Base-by-base conservation (phyloP, 129 eudicot species). In the Centaurea solstitialis region DNA sequence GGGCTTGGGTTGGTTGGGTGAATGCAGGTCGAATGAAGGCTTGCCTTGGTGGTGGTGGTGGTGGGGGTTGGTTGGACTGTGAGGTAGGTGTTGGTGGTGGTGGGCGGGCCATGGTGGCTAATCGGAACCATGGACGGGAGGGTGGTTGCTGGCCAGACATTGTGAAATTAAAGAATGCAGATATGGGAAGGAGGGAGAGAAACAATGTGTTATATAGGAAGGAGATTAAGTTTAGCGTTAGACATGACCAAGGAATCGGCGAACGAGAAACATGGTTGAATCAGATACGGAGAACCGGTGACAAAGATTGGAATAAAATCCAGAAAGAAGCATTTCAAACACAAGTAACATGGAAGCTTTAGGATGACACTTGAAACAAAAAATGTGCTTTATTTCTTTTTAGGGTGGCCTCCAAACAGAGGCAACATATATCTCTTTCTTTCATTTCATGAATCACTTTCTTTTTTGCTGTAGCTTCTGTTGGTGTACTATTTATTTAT, bases 61-160 rank as follows among this genome's bases (percentile, higher is more conserved):
- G 79, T 6, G 79, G 57, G 12, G 78, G 75, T 65, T 62, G 81
- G 24, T 13, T 81, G 1, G 91, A 65, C 28, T 75, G 88, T 7
- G 85, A 40, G 33, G 87, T 18, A 53, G 86, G 82, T 8, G 80
- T 1, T 35, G 77, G 47, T 0, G 85, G 86, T 20, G 84, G 84
- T 13, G 80, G 83, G 28, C 85, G 84, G 74, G 67, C 41, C 87
- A 89, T 81, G 73, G 90, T 68, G 43, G 89, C 86, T 75, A 87
- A 77, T 30, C 89, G 83, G 38, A 85, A 87, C 90, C 88, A 85
- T 77, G 87, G 90, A 7, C 86, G 87, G 7, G 77, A 76, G 20
- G 73, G 84, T 38, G 68, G 80, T 79, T 84, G 93, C 24, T 87
- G 91, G 87, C 45, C 77, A 30, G 94, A 66, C 97, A 92, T 92